Percentiles rank a stretch among this genome's conserved stretches.
Conservation (phyloP, 1,139 yeast genomes). For the Ashbya aceris region DNA sequence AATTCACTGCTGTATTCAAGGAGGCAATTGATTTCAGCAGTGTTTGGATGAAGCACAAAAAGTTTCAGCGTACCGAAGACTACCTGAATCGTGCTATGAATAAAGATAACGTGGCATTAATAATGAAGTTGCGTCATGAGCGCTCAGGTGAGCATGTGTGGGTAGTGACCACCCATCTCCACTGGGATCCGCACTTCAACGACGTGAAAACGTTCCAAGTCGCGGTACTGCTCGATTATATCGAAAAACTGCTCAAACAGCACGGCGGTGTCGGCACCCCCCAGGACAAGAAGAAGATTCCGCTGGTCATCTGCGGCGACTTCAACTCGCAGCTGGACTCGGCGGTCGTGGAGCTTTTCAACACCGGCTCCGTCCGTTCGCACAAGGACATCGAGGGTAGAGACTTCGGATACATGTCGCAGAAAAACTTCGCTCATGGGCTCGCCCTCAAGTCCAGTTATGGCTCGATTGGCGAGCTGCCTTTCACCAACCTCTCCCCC, state of each 20-base stretch:
- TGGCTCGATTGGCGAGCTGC: constrained; percentile 75
- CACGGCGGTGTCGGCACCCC: constrained; percentile 33
- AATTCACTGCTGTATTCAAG: constrained; percentile 63
- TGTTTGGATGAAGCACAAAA: constrained; percentile 79
- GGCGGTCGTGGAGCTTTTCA: constrained; percentile 85
- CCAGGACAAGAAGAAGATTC: constrained; percentile 52
- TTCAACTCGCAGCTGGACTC: constrained; percentile 81
- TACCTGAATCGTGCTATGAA: constrained; percentile 93
- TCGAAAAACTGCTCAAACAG: constrained; percentile 46
- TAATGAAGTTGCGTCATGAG: constrained; percentile 66
- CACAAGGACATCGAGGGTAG: constrained; percentile 80
- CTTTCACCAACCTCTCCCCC: constrained; percentile 92
- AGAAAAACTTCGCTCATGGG: constrained; percentile 76
- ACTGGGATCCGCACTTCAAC: constrained; percentile 95
- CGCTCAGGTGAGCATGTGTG: constrained; percentile 64
- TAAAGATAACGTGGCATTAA: constrained; percentile 85
- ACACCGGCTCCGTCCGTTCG: constrained; percentile 63
- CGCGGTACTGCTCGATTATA: constrained; percentile 81
- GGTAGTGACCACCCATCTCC: constrained; percentile 86
- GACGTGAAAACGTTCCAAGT: constrained; percentile 96
- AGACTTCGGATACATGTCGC: constrained; percentile 86
- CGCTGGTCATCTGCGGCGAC: constrained; percentile 87
- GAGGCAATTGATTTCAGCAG: constrained; percentile 79
- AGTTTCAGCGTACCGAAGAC: constrained; percentile 88
- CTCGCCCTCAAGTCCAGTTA: constrained; percentile 82